Evolutionary conservation across 768 basidiomycete genomes (phyloP), one percentile per base, ranked within the genome.

Genomic region (Psilocybe subaeruginosa): DNA sequence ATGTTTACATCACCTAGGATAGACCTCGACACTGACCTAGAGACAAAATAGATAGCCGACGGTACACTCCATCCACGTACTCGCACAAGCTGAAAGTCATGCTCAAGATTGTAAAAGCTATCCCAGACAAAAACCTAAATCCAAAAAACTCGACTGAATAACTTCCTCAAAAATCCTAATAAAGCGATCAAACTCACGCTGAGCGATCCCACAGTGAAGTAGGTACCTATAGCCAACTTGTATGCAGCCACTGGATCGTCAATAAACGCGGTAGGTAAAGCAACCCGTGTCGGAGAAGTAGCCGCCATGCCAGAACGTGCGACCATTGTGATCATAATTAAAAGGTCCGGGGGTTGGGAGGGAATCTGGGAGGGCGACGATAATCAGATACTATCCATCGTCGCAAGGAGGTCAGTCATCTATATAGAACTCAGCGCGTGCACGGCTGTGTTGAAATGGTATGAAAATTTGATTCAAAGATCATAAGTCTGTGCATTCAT

Each of bases 51-150:
- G 14, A 56, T 56, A 8, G 31, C 30, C 4, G 56, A 51, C 1
- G 60, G 19, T 17, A 61, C 12, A 53, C 37, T 17, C 11, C 41
- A 16, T 33, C 23, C 41, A 51, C 51, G 55, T n/a, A 16, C 30
- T 46, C 39, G 47, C 5, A 51, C 8, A 30, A 61, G 41, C 31
- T 53, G 41, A 37, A 43, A 51, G 16, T 61, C 60, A 45, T 50
- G 56, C 27, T n/a, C 23, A 1, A 61, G 55, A 30, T 56, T 61
- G 30, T 39, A 45, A 9, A 61, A 11, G 12, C 51, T 33, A 49
- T 61, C 60, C 60, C 60, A 61, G 39, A 56, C 27, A 31, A 61
- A 56, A 33, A 52, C 60, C 60, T 61, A 1, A 14, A 51, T 16
- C 45, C 7, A 4, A 43, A 43, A 16, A 11, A 27, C 23, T 23